Conservation (phyloP, 225 moss, liverwort and hornwort species). For the Rhytidiadelphus loreus region DNA sequence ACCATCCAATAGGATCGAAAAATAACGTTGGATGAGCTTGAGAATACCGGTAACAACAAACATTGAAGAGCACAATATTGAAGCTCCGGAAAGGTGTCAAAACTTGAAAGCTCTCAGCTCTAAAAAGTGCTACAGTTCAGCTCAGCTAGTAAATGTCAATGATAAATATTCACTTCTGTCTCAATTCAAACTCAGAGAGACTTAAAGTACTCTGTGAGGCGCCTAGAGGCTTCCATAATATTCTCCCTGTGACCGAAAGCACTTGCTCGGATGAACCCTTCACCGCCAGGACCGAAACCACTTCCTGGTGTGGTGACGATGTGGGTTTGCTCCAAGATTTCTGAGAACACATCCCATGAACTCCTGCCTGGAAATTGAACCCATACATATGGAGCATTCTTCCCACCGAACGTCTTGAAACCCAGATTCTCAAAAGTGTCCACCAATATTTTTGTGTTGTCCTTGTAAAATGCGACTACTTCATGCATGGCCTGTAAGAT, state of each 20-base stretch:
- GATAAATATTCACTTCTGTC: neutral
- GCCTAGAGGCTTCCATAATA: conserved; percentile 73
- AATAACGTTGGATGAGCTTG: neutral
- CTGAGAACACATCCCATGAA: conserved; percentile 88
- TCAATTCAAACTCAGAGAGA: neutral
- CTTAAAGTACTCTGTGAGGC: conserved; percentile 62
- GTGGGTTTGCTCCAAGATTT: conserved; percentile 80
- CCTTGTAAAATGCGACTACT: conserved; percentile 71
- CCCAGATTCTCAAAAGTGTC: conserved; percentile 70
- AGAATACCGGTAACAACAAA: neutral
- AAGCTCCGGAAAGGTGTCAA: neutral
- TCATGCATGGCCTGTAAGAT: conserved; percentile 61
- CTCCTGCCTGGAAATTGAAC: conserved; percentile 80
- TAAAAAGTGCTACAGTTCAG: neutral
- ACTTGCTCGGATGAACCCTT: conserved; percentile 88
- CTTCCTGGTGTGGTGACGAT: conserved; percentile 97
- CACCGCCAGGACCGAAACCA: conserved; percentile 97
- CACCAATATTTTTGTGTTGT: conserved; percentile 75
- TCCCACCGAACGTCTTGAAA: conserved; percentile 85
- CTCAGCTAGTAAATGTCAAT: neutral
- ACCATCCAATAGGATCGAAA: neutral
- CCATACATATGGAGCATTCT: conserved; percentile 99
- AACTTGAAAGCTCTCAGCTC: neutral
- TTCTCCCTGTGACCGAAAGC: conserved; percentile 89
- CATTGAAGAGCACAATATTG: neutral